These are phyloP conservation scores for Daldinia grandis DNA, from an alignment of 495 filamentous ascomycete genomes.

Conservation along the genomic window DNA sequence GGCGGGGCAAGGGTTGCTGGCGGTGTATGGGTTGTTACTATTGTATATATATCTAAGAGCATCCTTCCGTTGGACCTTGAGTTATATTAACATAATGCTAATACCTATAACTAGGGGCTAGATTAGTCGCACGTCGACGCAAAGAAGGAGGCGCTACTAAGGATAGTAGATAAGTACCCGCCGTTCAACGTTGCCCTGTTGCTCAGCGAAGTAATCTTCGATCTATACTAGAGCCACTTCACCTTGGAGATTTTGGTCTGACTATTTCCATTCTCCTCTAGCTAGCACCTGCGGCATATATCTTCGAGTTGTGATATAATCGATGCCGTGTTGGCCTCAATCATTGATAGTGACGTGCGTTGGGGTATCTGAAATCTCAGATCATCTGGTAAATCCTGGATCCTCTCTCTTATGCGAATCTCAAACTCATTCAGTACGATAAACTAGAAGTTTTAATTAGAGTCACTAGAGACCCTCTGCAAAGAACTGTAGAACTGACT, in stretches of 20 bases:
- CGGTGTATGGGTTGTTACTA: not conserved
- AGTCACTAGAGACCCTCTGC: not conserved
- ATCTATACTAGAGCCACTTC: conserved; percentile 10
- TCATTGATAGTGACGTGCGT: not conserved
- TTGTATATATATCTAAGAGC: conserved; percentile 21
- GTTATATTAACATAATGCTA: not conserved
- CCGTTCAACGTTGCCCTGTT: conserved; percentile 8
- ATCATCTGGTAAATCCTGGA: not conserved
- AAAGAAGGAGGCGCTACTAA: not conserved
- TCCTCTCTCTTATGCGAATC: conserved; percentile 1
- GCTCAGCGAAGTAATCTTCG: conserved; percentile 4
- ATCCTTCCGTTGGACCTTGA: conserved; percentile 15
- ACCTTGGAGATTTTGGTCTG: not conserved
- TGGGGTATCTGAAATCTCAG: not conserved
- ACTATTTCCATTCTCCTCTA: not conserved
- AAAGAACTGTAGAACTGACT: not conserved
- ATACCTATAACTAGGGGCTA: not conserved
- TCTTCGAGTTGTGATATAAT: conserved; percentile 2
- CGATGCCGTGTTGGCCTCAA: not conserved
- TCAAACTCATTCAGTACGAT: conserved; percentile 3
- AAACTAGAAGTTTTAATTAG: conserved; percentile 8
- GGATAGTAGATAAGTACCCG: not conserved
- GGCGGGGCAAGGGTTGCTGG: not conserved
- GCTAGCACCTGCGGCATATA: not conserved
- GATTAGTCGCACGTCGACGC: conserved; percentile 8